These are phyloP conservation scores for Clonostachys rhizophaga DNA, from an alignment of 2,329 filamentous ascomycete genomes.

Conservation along the genomic window DNA sequence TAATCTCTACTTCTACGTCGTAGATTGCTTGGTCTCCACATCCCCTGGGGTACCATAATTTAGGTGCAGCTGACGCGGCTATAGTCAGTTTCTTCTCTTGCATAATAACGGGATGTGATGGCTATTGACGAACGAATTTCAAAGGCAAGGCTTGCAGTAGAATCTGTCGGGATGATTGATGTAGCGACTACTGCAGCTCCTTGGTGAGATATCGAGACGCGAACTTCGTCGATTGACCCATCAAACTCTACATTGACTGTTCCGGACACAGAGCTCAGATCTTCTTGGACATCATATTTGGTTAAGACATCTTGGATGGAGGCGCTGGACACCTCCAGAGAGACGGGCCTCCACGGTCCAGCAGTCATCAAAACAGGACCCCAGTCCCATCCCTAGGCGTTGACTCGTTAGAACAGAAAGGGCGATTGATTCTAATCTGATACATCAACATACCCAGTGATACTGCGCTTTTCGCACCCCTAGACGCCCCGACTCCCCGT, in stretches of 20 bases:
- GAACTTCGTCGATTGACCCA: constrained; percentile 24
- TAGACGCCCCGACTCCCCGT: constrained; percentile 27
- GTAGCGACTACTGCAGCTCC: constrained; percentile 43
- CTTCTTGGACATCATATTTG: constrained; percentile 49
- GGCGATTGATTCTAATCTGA: not conserved
- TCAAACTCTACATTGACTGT: constrained; percentile 41
- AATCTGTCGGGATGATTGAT: no score
- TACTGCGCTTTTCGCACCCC: constrained; percentile 53
- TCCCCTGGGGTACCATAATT: no score
- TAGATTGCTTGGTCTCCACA: constrained; percentile 54
- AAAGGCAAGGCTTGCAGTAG: no score
- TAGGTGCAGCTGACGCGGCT: constrained; percentile 50
- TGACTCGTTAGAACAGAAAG: constrained; percentile 16
- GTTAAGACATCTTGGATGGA: constrained; percentile 58
- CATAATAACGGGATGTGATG: no score
- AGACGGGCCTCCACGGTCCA: constrained; percentile 63
- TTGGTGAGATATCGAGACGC: constrained; percentile 39
- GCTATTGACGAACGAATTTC: no score
- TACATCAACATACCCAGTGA: constrained; percentile 39
- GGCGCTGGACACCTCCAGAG: constrained; percentile 59
- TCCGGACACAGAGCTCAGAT: constrained; percentile 45
- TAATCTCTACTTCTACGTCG: constrained; percentile 42
- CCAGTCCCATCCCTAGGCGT: constrained; percentile 53
- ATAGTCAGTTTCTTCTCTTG: constrained; percentile 56
- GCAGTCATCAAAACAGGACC: constrained; percentile 56